These are phyloP conservation scores for Colletotrichum musae DNA, from an alignment of 2,329 filamentous ascomycete species.

Conservation along the genomic window DNA sequence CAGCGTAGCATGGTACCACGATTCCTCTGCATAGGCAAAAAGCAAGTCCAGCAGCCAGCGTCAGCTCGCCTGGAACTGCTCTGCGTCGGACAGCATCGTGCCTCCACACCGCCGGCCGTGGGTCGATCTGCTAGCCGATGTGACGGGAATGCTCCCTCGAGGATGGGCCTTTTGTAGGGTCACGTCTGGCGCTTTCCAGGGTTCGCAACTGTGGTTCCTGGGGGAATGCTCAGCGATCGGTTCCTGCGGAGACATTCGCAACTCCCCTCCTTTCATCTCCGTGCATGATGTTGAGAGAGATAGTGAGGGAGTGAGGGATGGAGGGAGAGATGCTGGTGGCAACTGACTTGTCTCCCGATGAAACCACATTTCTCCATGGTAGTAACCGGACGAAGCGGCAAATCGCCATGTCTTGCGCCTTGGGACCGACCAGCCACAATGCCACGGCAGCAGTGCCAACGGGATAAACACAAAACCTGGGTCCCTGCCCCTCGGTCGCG, in stretches of 20 bases:
- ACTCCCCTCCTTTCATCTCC: constrained; percentile 9
- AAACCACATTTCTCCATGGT: background rate
- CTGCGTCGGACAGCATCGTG: background rate
- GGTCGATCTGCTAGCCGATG: too few relatives aligned
- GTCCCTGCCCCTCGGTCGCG: background rate
- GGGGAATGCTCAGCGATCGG: background rate
- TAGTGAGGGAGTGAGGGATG: too few relatives aligned
- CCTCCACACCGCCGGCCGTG: background rate
- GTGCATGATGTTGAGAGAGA: background rate
- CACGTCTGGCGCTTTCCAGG: too few relatives aligned
- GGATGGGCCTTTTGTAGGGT: too few relatives aligned
- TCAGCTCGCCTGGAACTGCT: constrained; percentile 5
- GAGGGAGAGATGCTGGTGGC: background rate
- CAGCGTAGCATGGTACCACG: constrained; percentile 14
- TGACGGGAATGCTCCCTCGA: too few relatives aligned
- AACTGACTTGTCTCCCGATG: background rate
- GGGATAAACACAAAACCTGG: background rate
- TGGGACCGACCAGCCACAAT: constrained; percentile 2
- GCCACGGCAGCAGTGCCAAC: constrained; percentile 5
- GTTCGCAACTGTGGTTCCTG: background rate
- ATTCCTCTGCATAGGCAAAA: constrained; percentile 19
- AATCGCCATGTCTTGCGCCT: background rate
- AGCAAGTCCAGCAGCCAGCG: constrained; percentile 11
- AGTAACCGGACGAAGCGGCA: background rate
- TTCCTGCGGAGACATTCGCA: background rate